These are phyloP conservation scores for Fusarium sp. DNA, from an alignment of 2,329 filamentous ascomycete species.

Conservation along the genomic window DNA sequence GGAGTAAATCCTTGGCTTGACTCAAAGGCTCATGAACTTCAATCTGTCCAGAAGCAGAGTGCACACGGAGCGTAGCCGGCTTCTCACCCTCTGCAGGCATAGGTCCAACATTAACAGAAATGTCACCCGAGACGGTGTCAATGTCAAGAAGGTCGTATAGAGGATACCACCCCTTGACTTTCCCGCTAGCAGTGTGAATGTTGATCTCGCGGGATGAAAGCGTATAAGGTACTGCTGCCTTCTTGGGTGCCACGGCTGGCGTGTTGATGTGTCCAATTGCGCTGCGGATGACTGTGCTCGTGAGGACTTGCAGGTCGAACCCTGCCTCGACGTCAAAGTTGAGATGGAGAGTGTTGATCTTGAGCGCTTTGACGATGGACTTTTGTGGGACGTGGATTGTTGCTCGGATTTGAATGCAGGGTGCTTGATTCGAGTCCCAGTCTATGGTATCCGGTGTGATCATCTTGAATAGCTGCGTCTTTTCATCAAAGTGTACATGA, in stretches of 20 bases:
- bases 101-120: constrained; percentile 53
- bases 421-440: constrained; percentile 42
- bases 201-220: constrained; percentile 55
- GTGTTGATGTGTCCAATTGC: constrained; percentile 52
- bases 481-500: constrained; percentile 46
- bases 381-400: constrained; percentile 57
- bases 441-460: constrained; percentile 49
- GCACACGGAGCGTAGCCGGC: constrained; percentile 53
- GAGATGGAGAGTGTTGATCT: constrained; percentile 51
- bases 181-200: constrained; percentile 54
- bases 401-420: constrained; percentile 58
- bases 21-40: constrained; percentile 53
- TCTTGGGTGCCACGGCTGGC: constrained; percentile 42
- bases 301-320: constrained; percentile 48
- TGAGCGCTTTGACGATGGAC: constrained; percentile 50
- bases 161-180: constrained; percentile 59
- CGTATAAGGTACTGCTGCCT: constrained; percentile 47
- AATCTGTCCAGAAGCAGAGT: constrained; percentile 55
- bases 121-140: constrained; percentile 54
- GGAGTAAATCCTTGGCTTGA: constrained; percentile 45
- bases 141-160: constrained; percentile 59
- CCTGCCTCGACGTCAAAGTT: constrained; percentile 53
- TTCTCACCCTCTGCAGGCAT: constrained; percentile 50
- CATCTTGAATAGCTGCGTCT: constrained; percentile 51
- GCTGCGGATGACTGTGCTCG: constrained; percentile 47